Conservation (phyloP, 2,329 filamentous ascomycete species). For the Cercospora zeae-maydis region DNA sequence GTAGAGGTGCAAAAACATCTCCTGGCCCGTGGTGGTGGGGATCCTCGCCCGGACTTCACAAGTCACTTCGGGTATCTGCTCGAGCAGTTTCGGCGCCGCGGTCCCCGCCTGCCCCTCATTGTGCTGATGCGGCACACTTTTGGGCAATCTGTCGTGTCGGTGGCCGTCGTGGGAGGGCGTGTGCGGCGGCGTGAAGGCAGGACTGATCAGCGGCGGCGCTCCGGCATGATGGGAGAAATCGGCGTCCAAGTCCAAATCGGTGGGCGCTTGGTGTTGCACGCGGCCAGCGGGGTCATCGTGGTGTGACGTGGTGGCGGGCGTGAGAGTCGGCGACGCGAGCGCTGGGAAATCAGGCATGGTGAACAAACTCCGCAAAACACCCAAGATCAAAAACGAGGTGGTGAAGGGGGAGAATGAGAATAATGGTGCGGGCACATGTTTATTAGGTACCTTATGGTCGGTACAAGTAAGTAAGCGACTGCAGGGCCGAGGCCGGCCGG, state of each 20-base stretch:
- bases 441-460: background rate
- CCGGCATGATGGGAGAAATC: slow-evolving; percentile 26
- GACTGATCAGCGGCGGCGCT: slow-evolving; percentile 45
- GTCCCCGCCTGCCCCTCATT: slow-evolving; percentile 32
- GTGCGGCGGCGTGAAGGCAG: slow-evolving; percentile 42
- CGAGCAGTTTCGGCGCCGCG: slow-evolving; percentile 68
- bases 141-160: slow-evolving; percentile 39
- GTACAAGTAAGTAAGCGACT: background rate
- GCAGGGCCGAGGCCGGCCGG: slow-evolving; percentile 2
- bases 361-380: background rate
- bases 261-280: slow-evolving; percentile 25
- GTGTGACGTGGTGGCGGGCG: slow-evolving; percentile 52
- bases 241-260: slow-evolving; percentile 39
- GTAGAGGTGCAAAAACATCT: slow-evolving; percentile 97
- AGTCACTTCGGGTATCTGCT: slow-evolving; percentile 76
- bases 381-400: background rate
- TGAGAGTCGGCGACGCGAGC: slow-evolving; percentile 40
- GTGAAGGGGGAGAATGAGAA: background rate
- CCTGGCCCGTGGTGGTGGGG: slow-evolving; percentile 82
- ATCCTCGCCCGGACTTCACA: slow-evolving; percentile 94
- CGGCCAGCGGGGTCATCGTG: slow-evolving; percentile 39
- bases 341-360: slow-evolving; percentile 55
- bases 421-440: background rate
- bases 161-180: slow-evolving; percentile 30
- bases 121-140: slow-evolving; percentile 43